Conservation (phyloP, 2,329 filamentous ascomycete species). For the Pyricularia pennisetigena region DNA sequence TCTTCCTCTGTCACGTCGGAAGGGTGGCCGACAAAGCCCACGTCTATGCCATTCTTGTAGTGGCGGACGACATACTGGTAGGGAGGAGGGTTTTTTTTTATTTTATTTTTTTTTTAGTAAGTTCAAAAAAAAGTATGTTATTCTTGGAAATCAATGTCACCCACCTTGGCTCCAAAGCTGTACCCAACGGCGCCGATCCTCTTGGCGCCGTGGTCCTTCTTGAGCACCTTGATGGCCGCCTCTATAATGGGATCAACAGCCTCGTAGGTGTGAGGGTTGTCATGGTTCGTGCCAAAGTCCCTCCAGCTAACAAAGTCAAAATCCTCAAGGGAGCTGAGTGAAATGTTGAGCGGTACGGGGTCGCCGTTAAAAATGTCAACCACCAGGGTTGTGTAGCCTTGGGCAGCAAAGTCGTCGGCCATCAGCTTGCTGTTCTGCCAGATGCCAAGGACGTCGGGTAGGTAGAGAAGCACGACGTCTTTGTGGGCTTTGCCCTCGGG, state of each 20-base stretch:
- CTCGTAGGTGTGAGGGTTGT: constrained; percentile 37
- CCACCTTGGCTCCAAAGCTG: constrained; percentile 65
- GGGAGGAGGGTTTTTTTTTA: not conserved
- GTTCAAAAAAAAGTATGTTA: too few species aligned
- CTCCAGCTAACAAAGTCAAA: constrained; percentile 35
- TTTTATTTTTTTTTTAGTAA: too few species aligned
- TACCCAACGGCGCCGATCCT: constrained; percentile 59
- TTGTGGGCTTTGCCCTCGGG: constrained; percentile 27
- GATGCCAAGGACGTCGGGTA: constrained; percentile 41
- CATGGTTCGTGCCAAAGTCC: constrained; percentile 31
- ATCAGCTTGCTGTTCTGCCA: constrained; percentile 54
- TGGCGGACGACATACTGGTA: constrained; percentile 58
- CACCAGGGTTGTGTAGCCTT: constrained; percentile 60
- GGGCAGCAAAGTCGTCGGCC: constrained; percentile 65
- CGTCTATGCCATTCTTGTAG: constrained; percentile 53
- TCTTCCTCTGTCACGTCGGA: constrained; percentile 63
- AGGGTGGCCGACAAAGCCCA: constrained; percentile 67
- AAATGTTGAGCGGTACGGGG: constrained; percentile 38
- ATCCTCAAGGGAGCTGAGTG: constrained; percentile 19
- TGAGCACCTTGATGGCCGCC: constrained; percentile 45
- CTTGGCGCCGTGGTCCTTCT: constrained; percentile 42
- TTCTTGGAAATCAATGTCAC: constrained; percentile 9
- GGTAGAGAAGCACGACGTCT: constrained; percentile 32
- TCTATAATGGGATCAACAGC: constrained; percentile 37
- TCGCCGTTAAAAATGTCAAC: constrained; percentile 65